Evolutionary conservation across 192 early-diverging fungal species (phyloP).

Genomic region (Linnemannia zychae): DNA sequence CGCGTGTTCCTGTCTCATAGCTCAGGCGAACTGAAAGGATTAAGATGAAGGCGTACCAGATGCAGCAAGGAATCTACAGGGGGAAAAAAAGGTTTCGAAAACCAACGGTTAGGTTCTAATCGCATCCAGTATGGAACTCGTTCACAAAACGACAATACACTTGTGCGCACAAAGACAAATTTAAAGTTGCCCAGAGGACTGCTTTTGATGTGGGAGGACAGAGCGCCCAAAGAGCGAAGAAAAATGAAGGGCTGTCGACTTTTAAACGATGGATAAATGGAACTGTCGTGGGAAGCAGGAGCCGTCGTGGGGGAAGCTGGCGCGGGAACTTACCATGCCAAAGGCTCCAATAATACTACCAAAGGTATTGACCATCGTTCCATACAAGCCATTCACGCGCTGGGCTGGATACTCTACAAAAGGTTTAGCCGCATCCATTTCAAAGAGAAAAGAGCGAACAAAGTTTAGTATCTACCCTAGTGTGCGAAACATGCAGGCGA

Average conservation of each 20-base stretch:
- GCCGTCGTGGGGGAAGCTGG: too few species aligned
- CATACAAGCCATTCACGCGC: conserved; percentile 43
- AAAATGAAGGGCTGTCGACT: not conserved
- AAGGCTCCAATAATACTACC: conserved; percentile 26
- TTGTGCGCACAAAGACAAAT: too few species aligned
- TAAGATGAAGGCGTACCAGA: conserved; percentile 22
- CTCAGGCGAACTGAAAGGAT: too few species aligned
- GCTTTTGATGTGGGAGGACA: not conserved
- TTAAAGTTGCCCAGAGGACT: not conserved
- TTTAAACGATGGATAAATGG: too few species aligned
- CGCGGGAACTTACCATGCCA: conserved; percentile 31
- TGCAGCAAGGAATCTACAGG: conserved; percentile 41
- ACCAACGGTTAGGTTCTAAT: not conserved
- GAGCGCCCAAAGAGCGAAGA: not conserved
- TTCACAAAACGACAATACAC: not conserved
- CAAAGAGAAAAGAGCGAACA: not conserved
- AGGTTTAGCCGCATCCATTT: too few species aligned
- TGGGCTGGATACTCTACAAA: conserved; percentile 39
- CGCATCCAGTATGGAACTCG: too few species aligned
- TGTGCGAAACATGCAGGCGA: not conserved
- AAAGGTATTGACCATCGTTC: conserved; percentile 46
- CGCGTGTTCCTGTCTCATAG: not conserved
- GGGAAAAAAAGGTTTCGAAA: not conserved
- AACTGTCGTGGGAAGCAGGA: not conserved
- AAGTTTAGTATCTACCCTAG: not conserved